Percentiles rank a stretch among this genome's conserved stretches.
Conservation (phyloP, 225 moss, liverwort and hornwort genomes). For the Marchantia paleacea region DNA sequence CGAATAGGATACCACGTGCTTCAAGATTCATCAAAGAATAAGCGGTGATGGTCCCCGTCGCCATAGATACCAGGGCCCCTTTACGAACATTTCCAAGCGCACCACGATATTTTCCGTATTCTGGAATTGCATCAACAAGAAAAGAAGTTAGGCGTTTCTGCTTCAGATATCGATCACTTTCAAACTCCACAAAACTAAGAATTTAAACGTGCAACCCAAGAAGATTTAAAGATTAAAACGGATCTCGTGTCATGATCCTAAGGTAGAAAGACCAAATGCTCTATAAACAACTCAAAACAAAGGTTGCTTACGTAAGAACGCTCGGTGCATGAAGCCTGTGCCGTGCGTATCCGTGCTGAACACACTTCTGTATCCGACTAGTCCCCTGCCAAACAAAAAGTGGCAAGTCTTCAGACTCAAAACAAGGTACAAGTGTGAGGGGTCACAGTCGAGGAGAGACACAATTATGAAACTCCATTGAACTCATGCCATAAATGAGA, state of each 20-base stretch:
- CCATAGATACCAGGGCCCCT: constrained; percentile 93
- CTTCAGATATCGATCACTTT: not conserved
- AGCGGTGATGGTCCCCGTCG: constrained; percentile 72
- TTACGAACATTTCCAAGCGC: constrained; percentile 92
- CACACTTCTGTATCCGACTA: constrained; percentile 92
- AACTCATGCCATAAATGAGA: not conserved
- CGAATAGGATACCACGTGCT: constrained; percentile 89
- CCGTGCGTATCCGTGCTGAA: constrained; percentile 95
- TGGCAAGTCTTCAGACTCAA: not conserved
- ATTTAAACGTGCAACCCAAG: not conserved
- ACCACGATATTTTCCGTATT: constrained; percentile 82
- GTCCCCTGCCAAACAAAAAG: constrained; percentile 48
- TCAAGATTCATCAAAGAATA: constrained; percentile 89
- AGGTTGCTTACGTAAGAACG: constrained; percentile 55
- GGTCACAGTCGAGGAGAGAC: not conserved
- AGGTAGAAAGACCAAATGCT: not conserved
- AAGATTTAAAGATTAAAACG: not conserved
- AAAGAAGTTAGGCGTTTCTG: not conserved
- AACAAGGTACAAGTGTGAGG: not conserved
- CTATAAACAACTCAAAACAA: not conserved
- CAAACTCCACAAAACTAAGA: not conserved
- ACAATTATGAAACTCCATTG: not conserved
- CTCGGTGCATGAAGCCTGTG: constrained; percentile 93
- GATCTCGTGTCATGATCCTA: too few species aligned
- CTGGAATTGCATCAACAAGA: constrained; percentile 27